A percentile compares a stretch with the other conserved stretches of the same genome.
These are phyloP conservation scores for Candida pseudofarinosa DNA, from an alignment of 805 yeast species.

Conservation along the genomic window DNA sequence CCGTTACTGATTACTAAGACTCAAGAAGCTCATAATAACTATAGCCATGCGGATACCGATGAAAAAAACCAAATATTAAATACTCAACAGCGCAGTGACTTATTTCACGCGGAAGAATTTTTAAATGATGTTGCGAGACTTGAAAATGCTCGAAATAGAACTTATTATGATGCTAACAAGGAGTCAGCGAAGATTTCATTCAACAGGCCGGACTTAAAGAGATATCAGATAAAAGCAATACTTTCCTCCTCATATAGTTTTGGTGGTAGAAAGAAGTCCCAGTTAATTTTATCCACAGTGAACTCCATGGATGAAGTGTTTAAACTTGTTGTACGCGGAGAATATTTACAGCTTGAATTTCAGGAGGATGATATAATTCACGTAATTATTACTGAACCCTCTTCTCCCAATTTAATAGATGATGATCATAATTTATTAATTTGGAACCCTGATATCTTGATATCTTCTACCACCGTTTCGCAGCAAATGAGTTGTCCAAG, in stretches of 20 bases:
- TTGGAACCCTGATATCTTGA: constrained; percentile 77
- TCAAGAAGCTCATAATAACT: not conserved
- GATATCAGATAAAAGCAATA: constrained; percentile 43
- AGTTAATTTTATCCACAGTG: constrained; percentile 51
- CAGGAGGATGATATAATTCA: constrained; percentile 57
- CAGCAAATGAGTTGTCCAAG: constrained; percentile 73
- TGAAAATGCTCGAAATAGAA: constrained; percentile 7
- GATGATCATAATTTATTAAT: constrained; percentile 59
- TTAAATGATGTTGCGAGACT: constrained; percentile 10
- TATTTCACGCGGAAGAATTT: constrained; percentile 5
- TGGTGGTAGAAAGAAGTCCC: constrained; percentile 31
- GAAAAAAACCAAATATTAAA: constrained; percentile 5
- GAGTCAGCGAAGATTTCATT: constrained; percentile 39
- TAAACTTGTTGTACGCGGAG: constrained; percentile 56
- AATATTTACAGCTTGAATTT: constrained; percentile 51
- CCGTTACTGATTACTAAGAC: not conserved
- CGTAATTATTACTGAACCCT: constrained; percentile 45
- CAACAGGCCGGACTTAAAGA: constrained; percentile 41
- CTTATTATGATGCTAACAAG: not conserved
- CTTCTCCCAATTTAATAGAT: constrained; percentile 46
- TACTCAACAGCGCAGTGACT: constrained; percentile 7
- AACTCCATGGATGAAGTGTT: constrained; percentile 27
- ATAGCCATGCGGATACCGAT: not conserved
- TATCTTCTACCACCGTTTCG: constrained; percentile 80
- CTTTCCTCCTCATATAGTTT: constrained; percentile 26